Base-by-base conservation (phyloP, 2,329 filamentous ascomycete genomes). In the Diaporthe sp. region DNA sequence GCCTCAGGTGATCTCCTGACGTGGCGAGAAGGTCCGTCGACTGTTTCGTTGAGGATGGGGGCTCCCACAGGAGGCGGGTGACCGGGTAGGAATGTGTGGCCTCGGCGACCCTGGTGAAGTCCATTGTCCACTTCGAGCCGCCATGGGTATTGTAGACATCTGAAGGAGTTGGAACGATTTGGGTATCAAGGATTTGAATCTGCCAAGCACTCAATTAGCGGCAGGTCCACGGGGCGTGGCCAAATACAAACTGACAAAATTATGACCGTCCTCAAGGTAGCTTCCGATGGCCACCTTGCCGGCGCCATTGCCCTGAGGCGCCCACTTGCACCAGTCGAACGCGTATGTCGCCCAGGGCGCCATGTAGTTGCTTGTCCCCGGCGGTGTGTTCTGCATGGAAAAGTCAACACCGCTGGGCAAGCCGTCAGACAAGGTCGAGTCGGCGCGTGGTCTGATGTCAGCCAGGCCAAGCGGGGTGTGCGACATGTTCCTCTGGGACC, bases 291-390 rank as follows among this genome's bases (percentile, higher is more conserved):
- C 97, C 80, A 99, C 90, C 85, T 98, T 98, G 53, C 97, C 97
- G 4, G 95, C 95, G 77, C 94, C 93, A 79, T 92, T 92, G 80
- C 85, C 92, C 81, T 95, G 92, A 3, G 96, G 92, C 22, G 94
- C 92, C 96, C 97, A 99, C 85, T 99, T 99, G 87, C 97, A 99
- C 97, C 97, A 99, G 86, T 99, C 97, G 81, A 98, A 96, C 17
- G 97, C 96, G 84, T 98, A 99, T 73, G 98, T 93, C 20, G 95
- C 94, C 95, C 97, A 99, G 0, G 96, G 96, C 6, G 96, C 95
- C 78, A 98, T 86, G 82, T 98, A 98, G 83, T 96, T 98, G 88
- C 95, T 98, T 78, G 96, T 97, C 82, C 94, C 84, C 82, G 93
- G 83, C 84, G 91, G 87, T 77, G 91, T 83, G 82, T 91, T 90